These are phyloP conservation scores for Stenogyne calaminthoides DNA, from an alignment of 305 asterid species.

Conservation along the genomic window DNA sequence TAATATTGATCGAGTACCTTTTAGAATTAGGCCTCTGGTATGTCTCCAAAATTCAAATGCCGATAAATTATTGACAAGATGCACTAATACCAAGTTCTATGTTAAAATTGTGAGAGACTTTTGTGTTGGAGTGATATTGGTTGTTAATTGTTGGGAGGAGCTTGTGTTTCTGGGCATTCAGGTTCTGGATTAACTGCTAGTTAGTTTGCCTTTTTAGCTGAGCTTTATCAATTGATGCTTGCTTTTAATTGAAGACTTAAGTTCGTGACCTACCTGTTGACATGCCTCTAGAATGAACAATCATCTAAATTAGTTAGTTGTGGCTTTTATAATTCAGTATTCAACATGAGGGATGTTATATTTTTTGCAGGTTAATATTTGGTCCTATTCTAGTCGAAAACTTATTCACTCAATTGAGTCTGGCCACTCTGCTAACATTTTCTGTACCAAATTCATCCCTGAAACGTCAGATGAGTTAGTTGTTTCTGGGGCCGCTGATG, in stretches of 20 bases:
- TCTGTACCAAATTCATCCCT: conserved; percentile 94
- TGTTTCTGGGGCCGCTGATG: conserved; percentile 99
- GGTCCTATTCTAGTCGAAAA: conserved; percentile 77
- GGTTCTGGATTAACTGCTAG: background rate
- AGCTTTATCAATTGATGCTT: background rate
- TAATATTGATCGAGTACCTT: background rate
- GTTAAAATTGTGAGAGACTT: background rate
- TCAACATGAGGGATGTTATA: conserved; percentile 6
- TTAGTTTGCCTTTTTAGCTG: background rate
- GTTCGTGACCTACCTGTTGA: background rate
- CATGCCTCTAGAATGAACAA: background rate
- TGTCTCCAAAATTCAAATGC: background rate
- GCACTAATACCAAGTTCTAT: background rate
- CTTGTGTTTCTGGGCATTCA: background rate
- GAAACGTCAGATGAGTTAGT: conserved; percentile 94
- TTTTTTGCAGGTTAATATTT: conserved; percentile 86
- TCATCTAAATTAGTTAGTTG: background rate
- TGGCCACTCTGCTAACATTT: conserved; percentile 92
- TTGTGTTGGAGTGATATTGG: conserved; percentile 1
- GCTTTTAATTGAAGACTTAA: background rate
- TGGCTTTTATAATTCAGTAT: background rate
- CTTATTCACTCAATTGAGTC: conserved; percentile 89
- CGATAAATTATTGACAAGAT: background rate
- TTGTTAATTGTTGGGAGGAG: background rate
- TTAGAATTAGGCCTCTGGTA: background rate